Evolutionary conservation across 129 eudicot genomes (phyloP).

Genomic region (Kitagawia praeruptora): DNA sequence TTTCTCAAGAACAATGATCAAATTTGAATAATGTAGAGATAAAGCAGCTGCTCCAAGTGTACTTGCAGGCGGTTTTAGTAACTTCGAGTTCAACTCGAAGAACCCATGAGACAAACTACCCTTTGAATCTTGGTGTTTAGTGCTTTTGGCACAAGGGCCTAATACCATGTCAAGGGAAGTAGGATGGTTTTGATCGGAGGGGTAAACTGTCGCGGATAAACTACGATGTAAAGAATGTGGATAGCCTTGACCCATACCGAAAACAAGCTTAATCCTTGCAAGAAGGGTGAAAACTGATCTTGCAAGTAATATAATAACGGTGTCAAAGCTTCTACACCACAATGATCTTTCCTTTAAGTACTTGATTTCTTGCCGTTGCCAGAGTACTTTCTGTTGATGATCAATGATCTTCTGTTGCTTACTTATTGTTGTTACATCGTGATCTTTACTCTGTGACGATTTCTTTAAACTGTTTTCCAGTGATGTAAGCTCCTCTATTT

Average conservation of each 20-base stretch:
- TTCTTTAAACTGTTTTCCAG: slow-evolving; percentile 46
- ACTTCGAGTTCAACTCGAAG: slow-evolving; percentile 51
- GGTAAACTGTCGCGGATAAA: slow-evolving; percentile 70
- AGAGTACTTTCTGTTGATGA: slow-evolving; percentile 56
- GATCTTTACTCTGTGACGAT: slow-evolving; percentile 19
- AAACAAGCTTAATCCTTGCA: slow-evolving; percentile 75
- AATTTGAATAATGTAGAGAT: slow-evolving; percentile 72
- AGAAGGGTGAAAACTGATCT: slow-evolving; percentile 57
- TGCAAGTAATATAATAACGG: slow-evolving; percentile 43
- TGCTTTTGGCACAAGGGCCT: slow-evolving; percentile 45
- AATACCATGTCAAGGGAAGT: slow-evolving; percentile 30
- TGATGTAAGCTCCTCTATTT: slow-evolving; percentile 46
- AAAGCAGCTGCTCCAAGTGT: slow-evolving; percentile 76
- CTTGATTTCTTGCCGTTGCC: slow-evolving; percentile 76
- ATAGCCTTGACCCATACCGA: slow-evolving; percentile 37
- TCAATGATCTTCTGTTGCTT: slow-evolving; percentile 54
- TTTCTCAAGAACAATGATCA: slow-evolving; percentile 78
- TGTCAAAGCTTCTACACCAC: slow-evolving; percentile 72
- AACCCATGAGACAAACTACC: slow-evolving; percentile 33
- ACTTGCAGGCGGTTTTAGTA: slow-evolving; percentile 47
- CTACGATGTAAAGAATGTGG: slow-evolving; percentile 55
- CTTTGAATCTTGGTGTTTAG: slow-evolving; percentile 33
- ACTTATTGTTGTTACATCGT: not conserved
- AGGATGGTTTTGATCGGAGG: slow-evolving; percentile 39
- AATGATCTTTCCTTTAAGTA: slow-evolving; percentile 59